phyloP scores from a whole-genome alignment of 2,329 filamentous ascomycete species.

The Graphiopsis chlorocephala region DNA sequence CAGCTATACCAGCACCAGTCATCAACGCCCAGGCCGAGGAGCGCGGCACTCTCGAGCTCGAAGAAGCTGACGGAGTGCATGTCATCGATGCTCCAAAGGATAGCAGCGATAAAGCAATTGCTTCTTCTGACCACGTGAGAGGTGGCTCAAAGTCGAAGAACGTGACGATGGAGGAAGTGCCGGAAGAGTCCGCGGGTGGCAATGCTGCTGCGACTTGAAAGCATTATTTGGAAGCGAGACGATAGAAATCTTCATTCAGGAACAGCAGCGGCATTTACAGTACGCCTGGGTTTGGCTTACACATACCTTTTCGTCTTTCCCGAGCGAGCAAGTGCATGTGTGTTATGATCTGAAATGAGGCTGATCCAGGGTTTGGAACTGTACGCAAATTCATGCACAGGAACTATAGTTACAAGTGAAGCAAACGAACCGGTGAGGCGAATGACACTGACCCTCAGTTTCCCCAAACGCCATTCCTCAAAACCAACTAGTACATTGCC shows the following conservation, averaged over 20 bases:
- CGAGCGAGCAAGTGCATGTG: background rate
- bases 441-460: background rate
- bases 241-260: background rate
- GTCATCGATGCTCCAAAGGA: slow-evolving; percentile 3
- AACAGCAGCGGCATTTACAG: background rate
- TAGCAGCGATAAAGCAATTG: background rate
- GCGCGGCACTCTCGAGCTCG: slow-evolving; percentile 10
- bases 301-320: background rate
- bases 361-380: background rate
- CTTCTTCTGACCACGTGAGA: background rate
- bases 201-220: background rate
- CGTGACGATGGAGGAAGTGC: slow-evolving; percentile 2
- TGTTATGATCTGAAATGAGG: background rate
- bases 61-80: slow-evolving; percentile 10
- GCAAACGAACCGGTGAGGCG: background rate
- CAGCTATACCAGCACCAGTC: background rate
- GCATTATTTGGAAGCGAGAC: background rate
- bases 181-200: background rate
- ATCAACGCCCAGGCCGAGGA: slow-evolving; percentile 7
- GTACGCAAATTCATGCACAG: background rate
- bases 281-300: background rate
- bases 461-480: background rate
- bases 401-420: background rate
- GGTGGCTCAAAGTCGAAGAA: background rate
- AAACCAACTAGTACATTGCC: background rate